Evolutionary conservation across 2,329 filamentous ascomycete genomes (phyloP).

Genomic region (Aphanocladium album): DNA sequence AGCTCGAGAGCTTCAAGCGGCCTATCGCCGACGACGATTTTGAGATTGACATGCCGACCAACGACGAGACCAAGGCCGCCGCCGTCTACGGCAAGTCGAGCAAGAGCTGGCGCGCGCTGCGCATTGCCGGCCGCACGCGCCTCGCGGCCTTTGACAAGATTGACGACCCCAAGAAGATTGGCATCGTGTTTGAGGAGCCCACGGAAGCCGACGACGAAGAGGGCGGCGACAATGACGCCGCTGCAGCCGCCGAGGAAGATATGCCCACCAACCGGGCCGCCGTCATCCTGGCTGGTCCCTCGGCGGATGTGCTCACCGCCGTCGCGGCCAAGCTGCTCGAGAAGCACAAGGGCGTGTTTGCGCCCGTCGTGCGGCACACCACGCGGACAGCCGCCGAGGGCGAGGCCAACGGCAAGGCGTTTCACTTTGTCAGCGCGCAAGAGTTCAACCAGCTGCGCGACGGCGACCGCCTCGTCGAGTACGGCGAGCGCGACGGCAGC

Average conservation of each 20-base stretch:
- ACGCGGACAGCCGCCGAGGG: constrained; percentile 45
- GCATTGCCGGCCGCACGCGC: constrained; percentile 69
- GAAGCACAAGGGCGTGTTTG: constrained; percentile 61
- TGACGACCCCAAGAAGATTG: constrained; percentile 71
- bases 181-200: constrained; percentile 49
- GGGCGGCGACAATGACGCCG: constrained; percentile 29
- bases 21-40: constrained; percentile 76
- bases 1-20: constrained; percentile 63
- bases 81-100: constrained; percentile 71
- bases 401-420: constrained; percentile 48
- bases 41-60: constrained; percentile 76
- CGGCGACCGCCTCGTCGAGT: constrained; percentile 55
- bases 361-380: constrained; percentile 50
- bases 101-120: constrained; percentile 84
- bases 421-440: constrained; percentile 51
- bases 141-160: constrained; percentile 81
- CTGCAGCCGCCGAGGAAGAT: constrained; percentile 28
- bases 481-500: constrained; percentile 41
- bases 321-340: constrained; percentile 59
- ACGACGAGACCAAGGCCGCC: constrained; percentile 49
- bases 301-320: constrained; percentile 57
- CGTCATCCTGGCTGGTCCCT: constrained; percentile 65
- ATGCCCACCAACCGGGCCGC: constrained; percentile 46
- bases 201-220: constrained; percentile 33
- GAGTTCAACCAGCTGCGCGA: constrained; percentile 55